These are phyloP conservation scores for Paramecium sonneborni DNA, from an alignment of 73 alveolate species.

Conservation along the genomic window DNA sequence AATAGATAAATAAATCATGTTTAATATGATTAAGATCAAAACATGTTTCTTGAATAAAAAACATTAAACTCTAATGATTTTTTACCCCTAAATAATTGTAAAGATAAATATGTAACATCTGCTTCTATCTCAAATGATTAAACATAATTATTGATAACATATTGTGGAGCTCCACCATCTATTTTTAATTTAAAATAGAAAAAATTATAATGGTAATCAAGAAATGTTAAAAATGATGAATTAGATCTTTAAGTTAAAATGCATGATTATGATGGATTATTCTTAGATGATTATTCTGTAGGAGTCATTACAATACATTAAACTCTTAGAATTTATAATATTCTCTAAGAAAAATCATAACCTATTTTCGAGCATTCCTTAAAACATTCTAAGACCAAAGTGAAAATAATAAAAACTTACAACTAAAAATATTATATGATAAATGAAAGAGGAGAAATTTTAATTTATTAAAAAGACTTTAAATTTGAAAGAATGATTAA, in stretches of 20 bases:
- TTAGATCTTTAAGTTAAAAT: slow-evolving; percentile 37
- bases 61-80: not conserved
- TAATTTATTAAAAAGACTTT: not conserved
- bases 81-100: not conserved
- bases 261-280: slow-evolving; percentile 30
- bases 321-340: slow-evolving; percentile 15
- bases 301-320: slow-evolving; percentile 9
- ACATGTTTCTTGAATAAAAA: not conserved
- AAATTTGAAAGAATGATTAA: not conserved
- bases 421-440: not conserved
- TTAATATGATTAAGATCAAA: not conserved
- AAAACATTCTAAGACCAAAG: not conserved
- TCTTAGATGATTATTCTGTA: slow-evolving; percentile 8
- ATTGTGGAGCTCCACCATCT: slow-evolving; percentile 23
- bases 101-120: slow-evolving; percentile 25
- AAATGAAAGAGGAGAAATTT: slow-evolving; percentile 24
- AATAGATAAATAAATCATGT: not conserved
- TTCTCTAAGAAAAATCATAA: not conserved
- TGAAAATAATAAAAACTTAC: not conserved
- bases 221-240: slow-evolving; percentile 41
- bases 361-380: not conserved
- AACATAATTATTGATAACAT: not conserved
- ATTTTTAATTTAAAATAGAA: not conserved
- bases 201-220: not conserved
- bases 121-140: not conserved